Conservation (phyloP, 192 early-diverging fungal genomes). For the Powellomyces hirtus region DNA sequence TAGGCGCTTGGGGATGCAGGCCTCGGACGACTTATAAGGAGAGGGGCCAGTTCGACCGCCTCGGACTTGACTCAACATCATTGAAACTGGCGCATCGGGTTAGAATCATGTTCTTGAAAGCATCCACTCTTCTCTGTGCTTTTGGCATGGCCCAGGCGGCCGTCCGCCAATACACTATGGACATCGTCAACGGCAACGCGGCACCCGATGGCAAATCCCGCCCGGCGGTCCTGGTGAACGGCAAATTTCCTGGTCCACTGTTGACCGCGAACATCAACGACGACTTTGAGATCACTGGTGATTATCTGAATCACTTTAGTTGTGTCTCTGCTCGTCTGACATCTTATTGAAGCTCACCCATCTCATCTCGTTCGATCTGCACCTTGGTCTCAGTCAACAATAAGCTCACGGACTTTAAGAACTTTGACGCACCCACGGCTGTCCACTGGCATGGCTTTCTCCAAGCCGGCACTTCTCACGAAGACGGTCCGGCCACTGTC, state of each 20-base stretch:
- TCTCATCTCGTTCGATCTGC: background rate
- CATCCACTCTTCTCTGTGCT: background rate
- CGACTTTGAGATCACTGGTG: conserved; percentile 11
- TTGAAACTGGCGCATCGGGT: too few species aligned
- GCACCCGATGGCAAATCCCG: background rate
- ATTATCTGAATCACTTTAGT: background rate
- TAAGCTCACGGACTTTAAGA: background rate
- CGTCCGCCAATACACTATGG: background rate
- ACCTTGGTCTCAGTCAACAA: conserved; percentile 20
- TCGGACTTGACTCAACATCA: too few species aligned
- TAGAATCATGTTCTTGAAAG: background rate
- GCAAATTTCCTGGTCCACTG: background rate
- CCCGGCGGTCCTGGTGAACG: background rate
- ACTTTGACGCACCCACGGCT: conserved; percentile 25
- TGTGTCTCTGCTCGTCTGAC: background rate
- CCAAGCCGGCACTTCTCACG: conserved; percentile 50
- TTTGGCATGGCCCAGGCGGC: background rate
- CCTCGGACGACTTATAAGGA: too few species aligned
- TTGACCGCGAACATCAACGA: background rate
- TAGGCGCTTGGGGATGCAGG: too few species aligned
- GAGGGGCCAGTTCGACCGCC: too few species aligned
- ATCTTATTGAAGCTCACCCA: background rate
- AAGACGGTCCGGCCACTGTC: conserved; percentile 34
- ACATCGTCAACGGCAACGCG: background rate
- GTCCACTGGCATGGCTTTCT: conserved; percentile 71